phyloP scores from a whole-genome alignment of 192 early-diverging fungal genomes.

The Podila epigama region DNA sequence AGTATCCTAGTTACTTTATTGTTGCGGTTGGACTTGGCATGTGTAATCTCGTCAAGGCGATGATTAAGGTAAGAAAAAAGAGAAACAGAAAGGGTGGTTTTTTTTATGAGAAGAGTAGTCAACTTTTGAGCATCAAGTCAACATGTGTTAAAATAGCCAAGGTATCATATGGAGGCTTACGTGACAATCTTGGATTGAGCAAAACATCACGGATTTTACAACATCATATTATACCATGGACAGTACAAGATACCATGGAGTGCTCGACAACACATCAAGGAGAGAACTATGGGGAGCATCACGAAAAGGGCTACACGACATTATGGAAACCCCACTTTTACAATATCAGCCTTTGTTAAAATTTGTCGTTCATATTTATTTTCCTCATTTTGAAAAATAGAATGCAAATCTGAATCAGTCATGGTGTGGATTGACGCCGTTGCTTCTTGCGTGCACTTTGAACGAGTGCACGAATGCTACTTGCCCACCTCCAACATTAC shows the following conservation, averaged over 20 bases:
- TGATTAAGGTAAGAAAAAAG: slow-evolving; percentile 44
- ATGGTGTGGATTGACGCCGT: slow-evolving; percentile 51
- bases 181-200: too few relatives aligned
- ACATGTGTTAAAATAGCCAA: too few relatives aligned
- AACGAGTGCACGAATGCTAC: slow-evolving; percentile 48
- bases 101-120: not conserved
- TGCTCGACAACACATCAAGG: too few relatives aligned
- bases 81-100: too few relatives aligned
- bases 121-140: not conserved
- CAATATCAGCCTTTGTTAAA: too few relatives aligned
- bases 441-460: slow-evolving; percentile 37
- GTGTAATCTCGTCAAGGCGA: slow-evolving; percentile 40
- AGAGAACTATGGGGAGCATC: too few relatives aligned
- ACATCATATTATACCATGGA: too few relatives aligned
- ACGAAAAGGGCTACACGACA: too few relatives aligned
- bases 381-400: slow-evolving; percentile 8
- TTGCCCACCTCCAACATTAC: slow-evolving; percentile 42
- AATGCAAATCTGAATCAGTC: slow-evolving; percentile 52
- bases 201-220: too few relatives aligned
- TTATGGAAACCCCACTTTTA: too few relatives aligned
- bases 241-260: too few relatives aligned
- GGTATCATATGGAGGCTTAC: too few relatives aligned
- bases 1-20: slow-evolving; percentile 54
- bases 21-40: slow-evolving; percentile 51
- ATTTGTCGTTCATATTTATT: not conserved